These are phyloP conservation scores for Ogataea angusta DNA, from an alignment of 805 yeast species.

Conservation along the genomic window DNA sequence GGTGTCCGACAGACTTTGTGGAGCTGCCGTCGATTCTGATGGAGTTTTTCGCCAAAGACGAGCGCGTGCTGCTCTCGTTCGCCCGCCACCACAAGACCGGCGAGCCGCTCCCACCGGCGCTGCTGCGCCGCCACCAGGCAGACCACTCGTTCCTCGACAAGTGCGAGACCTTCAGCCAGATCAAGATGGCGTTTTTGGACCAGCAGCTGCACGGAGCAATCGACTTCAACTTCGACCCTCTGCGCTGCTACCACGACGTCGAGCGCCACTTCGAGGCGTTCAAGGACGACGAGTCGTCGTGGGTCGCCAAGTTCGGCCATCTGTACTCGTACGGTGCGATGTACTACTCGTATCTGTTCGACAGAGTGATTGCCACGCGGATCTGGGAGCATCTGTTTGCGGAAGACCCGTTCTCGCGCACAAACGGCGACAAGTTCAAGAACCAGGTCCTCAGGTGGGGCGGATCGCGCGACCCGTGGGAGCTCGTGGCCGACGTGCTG, in stretches of 20 bases:
- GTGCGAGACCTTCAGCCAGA: constrained; percentile 81
- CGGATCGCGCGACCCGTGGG: constrained; percentile 88
- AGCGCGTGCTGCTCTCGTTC: constrained; percentile 66
- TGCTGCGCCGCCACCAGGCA: constrained; percentile 49
- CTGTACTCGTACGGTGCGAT: constrained; percentile 90
- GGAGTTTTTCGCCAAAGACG: constrained; percentile 88
- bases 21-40: constrained; percentile 94
- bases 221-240: constrained; percentile 51
- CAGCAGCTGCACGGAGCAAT: constrained; percentile 63
- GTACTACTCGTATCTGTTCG: constrained; percentile 87
- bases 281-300: constrained; percentile 66
- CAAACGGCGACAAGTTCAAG: constrained; percentile 73
- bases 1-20: constrained; percentile 95
- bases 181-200: constrained; percentile 86
- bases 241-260: constrained; percentile 59
- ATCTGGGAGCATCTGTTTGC: constrained; percentile 75
- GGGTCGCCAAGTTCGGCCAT: constrained; percentile 96
- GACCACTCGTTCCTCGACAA: constrained; percentile 53
- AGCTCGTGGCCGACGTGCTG: constrained; percentile 73
- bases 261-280: constrained; percentile 60
- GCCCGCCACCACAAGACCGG: constrained; percentile 72
- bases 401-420: constrained; percentile 64
- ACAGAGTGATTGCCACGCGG: constrained; percentile 86
- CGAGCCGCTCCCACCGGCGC: constrained; percentile 48
- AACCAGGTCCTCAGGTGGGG: constrained; percentile 84